Conservation (phyloP, 306 rosid genomes). For the Cicer chorassanicum region DNA sequence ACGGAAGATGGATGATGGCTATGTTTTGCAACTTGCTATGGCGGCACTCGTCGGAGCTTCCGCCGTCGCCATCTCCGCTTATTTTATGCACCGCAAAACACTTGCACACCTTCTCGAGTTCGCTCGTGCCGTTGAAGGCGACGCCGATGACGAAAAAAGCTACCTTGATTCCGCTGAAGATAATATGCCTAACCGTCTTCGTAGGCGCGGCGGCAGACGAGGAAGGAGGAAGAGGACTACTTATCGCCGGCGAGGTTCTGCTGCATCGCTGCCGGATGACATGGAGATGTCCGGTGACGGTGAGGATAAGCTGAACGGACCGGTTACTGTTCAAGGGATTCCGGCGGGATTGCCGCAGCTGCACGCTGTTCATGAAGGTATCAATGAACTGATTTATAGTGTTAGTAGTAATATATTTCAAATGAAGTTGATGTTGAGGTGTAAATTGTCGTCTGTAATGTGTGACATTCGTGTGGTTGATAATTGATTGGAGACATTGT, state of each 20-base stretch:
- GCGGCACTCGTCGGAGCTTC: conserved; percentile 95
- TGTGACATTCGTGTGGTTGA: conserved; percentile 28
- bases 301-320: conserved; percentile 65
- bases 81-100: conserved; percentile 79
- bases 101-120: conserved; percentile 73
- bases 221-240: conserved; percentile 53
- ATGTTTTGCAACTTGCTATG: conserved; percentile 71
- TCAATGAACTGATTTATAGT: conserved; percentile 11
- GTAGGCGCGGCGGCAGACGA: conserved; percentile 43
- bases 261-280: conserved; percentile 71
- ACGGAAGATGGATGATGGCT: conserved; percentile 67
- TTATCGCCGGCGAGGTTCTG: conserved; percentile 52
- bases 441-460: neutral
- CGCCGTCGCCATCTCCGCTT: conserved; percentile 74
- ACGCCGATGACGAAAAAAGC: conserved; percentile 21
- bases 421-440: conserved; percentile 14
- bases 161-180: neutral
- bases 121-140: conserved; percentile 62
- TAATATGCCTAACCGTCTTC: conserved; percentile 54
- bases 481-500: neutral
- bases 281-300: conserved; percentile 50
- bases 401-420: conserved; percentile 2
- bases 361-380: conserved; percentile 78
- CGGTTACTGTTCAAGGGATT: conserved; percentile 57
- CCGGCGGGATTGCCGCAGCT: conserved; percentile 80